Evolutionary conservation across 2,329 filamentous ascomycete species (phyloP).

Genomic region (Phyllosticta citriasiana): DNA sequence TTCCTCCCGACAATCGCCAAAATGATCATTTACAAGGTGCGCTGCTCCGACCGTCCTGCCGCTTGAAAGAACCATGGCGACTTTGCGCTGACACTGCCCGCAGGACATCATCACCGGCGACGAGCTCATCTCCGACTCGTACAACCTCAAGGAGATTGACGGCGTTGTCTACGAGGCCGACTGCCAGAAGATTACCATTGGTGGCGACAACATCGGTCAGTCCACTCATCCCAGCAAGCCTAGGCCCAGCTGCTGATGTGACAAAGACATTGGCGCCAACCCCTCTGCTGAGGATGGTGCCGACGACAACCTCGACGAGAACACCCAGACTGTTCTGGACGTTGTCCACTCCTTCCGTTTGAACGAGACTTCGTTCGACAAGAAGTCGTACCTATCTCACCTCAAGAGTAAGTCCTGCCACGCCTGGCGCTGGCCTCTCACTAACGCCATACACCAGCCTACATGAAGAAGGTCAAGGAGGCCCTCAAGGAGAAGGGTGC

Average conservation of each 20-base stretch:
- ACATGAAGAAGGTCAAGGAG: conserved; percentile 84
- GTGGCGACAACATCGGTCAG: conserved; percentile 62
- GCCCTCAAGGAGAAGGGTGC: conserved; percentile 54
- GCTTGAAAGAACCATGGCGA: conserved; percentile 12
- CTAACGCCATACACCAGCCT: conserved; percentile 42
- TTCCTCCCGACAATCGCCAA: conserved; percentile 21
- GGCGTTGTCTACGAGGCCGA: conserved; percentile 80
- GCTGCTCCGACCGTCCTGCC: conserved; percentile 19
- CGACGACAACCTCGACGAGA: conserved; percentile 61
- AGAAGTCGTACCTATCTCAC: conserved; percentile 74
- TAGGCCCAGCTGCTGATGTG: conserved; percentile 11
- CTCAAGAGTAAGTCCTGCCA: conserved; percentile 60
- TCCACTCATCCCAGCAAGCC: conserved; percentile 16
- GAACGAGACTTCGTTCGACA: conserved; percentile 67
- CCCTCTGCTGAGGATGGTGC: conserved; percentile 86
- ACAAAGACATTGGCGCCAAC: conserved; percentile 80
- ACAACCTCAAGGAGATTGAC: conserved; percentile 70
- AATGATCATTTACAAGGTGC: conserved; percentile 51
- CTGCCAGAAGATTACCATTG: conserved; percentile 80
- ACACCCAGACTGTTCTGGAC: conserved; percentile 71
- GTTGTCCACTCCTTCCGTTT: conserved; percentile 89
- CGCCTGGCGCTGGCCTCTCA: conserved; percentile 8
- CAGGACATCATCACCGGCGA: conserved; percentile 85
- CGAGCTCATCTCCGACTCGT: conserved; percentile 96
- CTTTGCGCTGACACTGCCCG: conserved; percentile 13